Conservation (phyloP, 2,329 filamentous ascomycete genomes). For the Coniochaeta sp. region DNA sequence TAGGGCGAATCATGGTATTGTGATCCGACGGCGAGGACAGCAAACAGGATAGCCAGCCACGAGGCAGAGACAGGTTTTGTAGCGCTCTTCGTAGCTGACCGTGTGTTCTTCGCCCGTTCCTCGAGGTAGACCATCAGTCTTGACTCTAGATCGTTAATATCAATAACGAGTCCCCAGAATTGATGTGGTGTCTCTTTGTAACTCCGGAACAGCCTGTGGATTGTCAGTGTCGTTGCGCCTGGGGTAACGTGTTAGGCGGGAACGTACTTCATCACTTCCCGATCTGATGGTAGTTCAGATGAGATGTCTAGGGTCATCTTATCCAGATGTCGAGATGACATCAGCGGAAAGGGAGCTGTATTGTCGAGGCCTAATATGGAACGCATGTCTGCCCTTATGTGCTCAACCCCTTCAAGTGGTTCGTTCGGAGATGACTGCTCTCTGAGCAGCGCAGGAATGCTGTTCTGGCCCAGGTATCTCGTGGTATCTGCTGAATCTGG, state of each 20-base stretch:
- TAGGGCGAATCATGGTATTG: constrained; percentile 62
- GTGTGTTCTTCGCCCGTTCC: constrained; percentile 51
- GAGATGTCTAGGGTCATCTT: constrained; percentile 54
- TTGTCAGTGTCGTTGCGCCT: background rate
- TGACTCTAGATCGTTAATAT: constrained; percentile 59
- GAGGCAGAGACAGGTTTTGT: constrained; percentile 50
- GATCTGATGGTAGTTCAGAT: constrained; percentile 54
- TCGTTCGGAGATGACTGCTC: constrained; percentile 51
- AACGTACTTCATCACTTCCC: constrained; percentile 59
- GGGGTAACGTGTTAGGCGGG: too few species aligned
- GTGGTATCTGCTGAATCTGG: constrained; percentile 47
- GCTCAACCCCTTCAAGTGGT: constrained; percentile 42
- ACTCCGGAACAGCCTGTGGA: constrained; percentile 51
- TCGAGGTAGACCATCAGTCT: constrained; percentile 60
- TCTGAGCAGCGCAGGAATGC: constrained; percentile 56
- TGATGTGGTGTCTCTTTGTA: constrained; percentile 63
- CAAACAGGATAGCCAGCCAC: constrained; percentile 60
- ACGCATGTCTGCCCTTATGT: constrained; percentile 57
- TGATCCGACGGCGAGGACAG: constrained; percentile 57
- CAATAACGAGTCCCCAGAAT: constrained; percentile 62
- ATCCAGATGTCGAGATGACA: constrained; percentile 57
- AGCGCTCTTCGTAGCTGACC: constrained; percentile 34
- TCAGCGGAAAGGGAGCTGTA: constrained; percentile 59
- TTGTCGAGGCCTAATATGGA: constrained; percentile 60
- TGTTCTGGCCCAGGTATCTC: constrained; percentile 60